Evolutionary conservation across 257 asterid species (phyloP).

Genomic region (Fraxinus excelsior): DNA sequence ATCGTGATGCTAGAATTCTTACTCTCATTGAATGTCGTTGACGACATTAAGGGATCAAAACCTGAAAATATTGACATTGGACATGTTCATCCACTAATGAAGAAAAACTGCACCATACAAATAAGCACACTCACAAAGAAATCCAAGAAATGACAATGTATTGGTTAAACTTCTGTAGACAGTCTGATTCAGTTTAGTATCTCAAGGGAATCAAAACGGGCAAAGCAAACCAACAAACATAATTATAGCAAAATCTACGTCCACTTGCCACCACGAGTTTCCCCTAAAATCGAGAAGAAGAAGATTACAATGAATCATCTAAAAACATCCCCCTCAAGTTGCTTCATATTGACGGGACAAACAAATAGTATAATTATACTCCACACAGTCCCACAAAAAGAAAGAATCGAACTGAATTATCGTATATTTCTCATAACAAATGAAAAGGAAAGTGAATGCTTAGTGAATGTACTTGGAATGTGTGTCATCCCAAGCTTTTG

Average conservation of each 20-base stretch:
- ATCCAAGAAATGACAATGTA: neutral
- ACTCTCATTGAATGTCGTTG: conserved; percentile 57
- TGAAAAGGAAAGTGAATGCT: too few species aligned
- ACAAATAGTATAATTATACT: neutral
- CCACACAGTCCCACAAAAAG: neutral
- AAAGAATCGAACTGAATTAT: neutral
- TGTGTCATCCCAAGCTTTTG: conserved; percentile 42
- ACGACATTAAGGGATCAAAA: neutral
- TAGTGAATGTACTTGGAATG: conserved; percentile 52
- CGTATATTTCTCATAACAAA: neutral
- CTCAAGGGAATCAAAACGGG: neutral
- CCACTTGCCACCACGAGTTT: neutral
- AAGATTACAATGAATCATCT: too few species aligned
- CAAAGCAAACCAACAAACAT: neutral
- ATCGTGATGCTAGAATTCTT: neutral
- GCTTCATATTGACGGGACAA: neutral
- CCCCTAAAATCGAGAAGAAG: neutral
- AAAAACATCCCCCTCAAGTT: neutral
- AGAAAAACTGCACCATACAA: conserved; percentile 9
- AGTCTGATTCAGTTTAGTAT: neutral
- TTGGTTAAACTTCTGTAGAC: neutral
- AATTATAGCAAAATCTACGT: neutral
- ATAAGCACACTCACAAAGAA: neutral
- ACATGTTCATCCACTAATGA: conserved; percentile 8
- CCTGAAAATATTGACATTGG: conserved; percentile 58